Percentiles rank a stretch among this genome's conserved stretches.
Evolutionary conservation across 176 grass and related monocot species (phyloP).

Genomic region (Alloteropsis semialata): DNA sequence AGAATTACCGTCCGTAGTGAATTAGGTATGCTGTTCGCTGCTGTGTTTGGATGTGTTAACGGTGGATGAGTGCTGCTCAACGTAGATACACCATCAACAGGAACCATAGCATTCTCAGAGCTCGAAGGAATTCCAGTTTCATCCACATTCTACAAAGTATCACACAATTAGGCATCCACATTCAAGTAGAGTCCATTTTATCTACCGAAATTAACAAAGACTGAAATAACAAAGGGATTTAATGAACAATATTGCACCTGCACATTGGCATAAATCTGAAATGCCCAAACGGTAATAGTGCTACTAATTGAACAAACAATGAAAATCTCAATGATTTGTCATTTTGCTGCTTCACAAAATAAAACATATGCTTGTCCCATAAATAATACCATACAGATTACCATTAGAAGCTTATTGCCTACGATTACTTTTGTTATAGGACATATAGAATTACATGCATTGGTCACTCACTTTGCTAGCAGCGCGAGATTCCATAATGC

Average conservation of each 20-base stretch:
- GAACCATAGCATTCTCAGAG: slow-evolving; percentile 53
- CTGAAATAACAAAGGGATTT: background rate
- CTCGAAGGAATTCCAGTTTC: slow-evolving; percentile 43
- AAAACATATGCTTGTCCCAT: background rate
- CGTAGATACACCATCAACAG: slow-evolving; percentile 57
- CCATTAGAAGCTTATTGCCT: background rate
- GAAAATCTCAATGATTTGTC: background rate
- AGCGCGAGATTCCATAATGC: slow-evolving; percentile 80
- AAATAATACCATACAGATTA: slow-evolving; percentile 14
- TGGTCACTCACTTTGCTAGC: slow-evolving; percentile 80
- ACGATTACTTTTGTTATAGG: background rate
- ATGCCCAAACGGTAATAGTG: background rate
- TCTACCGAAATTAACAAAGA: background rate
- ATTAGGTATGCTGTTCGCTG: slow-evolving; percentile 64
- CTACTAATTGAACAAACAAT: background rate
- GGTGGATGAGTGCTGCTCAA: slow-evolving; percentile 36
- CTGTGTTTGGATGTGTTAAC: slow-evolving; percentile 48
- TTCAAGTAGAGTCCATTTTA: background rate
- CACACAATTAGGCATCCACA: slow-evolving; percentile 21
- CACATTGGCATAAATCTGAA: background rate
- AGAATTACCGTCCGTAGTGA: slow-evolving; percentile 74
- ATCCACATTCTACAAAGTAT: slow-evolving; percentile 51
- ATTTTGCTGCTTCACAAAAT: background rate
- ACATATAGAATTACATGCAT: slow-evolving; percentile 4
- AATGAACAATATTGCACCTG: background rate